Evolutionary conservation across 345 rosid species (phyloP).

Genomic region (Linum tenue): DNA sequence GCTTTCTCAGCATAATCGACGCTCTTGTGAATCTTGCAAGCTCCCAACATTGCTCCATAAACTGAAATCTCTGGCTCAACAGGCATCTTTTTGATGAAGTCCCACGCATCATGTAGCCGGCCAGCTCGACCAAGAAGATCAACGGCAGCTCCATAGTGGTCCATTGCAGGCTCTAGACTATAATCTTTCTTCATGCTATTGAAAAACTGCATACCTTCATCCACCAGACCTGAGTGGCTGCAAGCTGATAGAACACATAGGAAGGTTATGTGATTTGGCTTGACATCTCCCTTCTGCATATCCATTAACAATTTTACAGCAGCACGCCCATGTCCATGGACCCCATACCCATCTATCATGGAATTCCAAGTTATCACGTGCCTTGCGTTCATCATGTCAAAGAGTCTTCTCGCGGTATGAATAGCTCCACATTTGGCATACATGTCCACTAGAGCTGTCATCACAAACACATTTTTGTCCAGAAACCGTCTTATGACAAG

Average conservation of each 20-base stretch:
- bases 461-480: conserved; percentile 21
- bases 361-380: conserved; percentile 28
- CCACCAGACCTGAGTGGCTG: conserved; percentile 26
- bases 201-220: conserved; percentile 18
- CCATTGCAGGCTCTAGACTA: conserved; percentile 21
- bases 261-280: conserved; percentile 22
- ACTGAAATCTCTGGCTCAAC: conserved; percentile 24
- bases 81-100: conserved; percentile 26
- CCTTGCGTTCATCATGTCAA: conserved; percentile 20
- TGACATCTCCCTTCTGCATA: conserved; percentile 15
- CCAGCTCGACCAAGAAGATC: conserved; percentile 33
- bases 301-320: conserved; percentile 18
- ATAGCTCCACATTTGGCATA: conserved; percentile 29
- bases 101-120: conserved; percentile 22
- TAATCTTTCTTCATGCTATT: conserved; percentile 20
- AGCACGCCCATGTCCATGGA: conserved; percentile 22
- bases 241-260: conserved; percentile 23
- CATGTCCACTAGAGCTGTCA: conserved; percentile 29
- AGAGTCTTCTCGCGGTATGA: conserved; percentile 22
- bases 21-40: conserved; percentile 27
- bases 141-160: conserved; percentile 27
- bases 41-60: conserved; percentile 28
- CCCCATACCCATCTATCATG: conserved; percentile 28
- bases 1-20: conserved; percentile 22
- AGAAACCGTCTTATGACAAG: conserved; percentile 16